Base-by-base conservation (phyloP, 495 filamentous ascomycete genomes). In the Choiromyces venosus region DNA sequence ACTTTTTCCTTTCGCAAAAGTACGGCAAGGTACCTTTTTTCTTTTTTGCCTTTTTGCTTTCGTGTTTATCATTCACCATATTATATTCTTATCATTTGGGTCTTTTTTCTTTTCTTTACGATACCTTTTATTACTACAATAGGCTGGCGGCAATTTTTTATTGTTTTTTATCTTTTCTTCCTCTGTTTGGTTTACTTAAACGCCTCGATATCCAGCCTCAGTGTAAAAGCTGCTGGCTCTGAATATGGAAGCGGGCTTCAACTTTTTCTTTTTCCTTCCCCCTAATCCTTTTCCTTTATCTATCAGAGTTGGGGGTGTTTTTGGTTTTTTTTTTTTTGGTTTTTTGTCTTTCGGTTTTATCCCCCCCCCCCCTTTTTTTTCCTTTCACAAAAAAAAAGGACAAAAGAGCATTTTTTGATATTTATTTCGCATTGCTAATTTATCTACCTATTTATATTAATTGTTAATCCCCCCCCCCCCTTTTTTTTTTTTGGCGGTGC, bases 131-230 rank as follows among this genome's bases (percentile, higher is more conserved):
- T 61, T 61, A 61, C 52, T 33, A 61, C 52, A 46, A 68, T 25
- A 52, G 74, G 69, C 68, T 44, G 66, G 61, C 33, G 52, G 69
- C 66, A 37, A 37, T 65, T 29, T 72, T 73, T 40, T 29, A 52
- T 74, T 76, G 71, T 71, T 65, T 46, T 77, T 76, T 76, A 75
- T 76, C 56, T 72, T 70, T 77, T 67, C 69, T 67, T 46, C 40
- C 71, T 71, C 75, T 71, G 44, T 61, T 61, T 56, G 66, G 68
- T 72, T 36, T 18, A 70, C 66, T 56, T 69, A 68, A 66, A 76
- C 52, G 25, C 25, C 52, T 61, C 25, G 52, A 61, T 61, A 61
- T 33, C 52, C 25, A 18, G 52, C 52, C 52, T 61, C 25, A 1
- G 52, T 4, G 25, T 33, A 61, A 33, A 61, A 33, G 9, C 25